These are phyloP conservation scores for Debaryomyces hansenii DNA, from an alignment of 805 yeast genomes.

Conservation along the genomic window DNA sequence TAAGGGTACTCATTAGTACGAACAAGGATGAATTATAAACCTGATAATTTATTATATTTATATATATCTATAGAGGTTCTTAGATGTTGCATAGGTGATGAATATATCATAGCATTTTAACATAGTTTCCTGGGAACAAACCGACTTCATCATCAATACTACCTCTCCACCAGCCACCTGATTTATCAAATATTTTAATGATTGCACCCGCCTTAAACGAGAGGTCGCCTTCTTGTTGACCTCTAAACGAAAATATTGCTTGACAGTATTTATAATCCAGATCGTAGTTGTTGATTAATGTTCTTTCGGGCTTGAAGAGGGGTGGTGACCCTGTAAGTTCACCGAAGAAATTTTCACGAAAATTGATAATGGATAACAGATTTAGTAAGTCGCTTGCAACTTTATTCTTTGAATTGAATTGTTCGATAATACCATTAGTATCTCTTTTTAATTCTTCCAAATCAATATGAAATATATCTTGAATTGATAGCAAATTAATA, in stretches of 20 bases:
- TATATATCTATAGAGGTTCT: not conserved
- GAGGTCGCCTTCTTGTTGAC: slow-evolving; percentile 42
- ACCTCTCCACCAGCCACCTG: slow-evolving; percentile 41
- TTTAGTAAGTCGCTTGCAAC: slow-evolving; percentile 14
- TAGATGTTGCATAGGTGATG: too few relatives aligned
- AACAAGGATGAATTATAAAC: slow-evolving; percentile 3
- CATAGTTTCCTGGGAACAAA: slow-evolving; percentile 31
- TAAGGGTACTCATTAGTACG: slow-evolving; percentile 1
- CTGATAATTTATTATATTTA: not conserved
- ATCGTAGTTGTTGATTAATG: not conserved
- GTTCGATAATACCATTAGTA: slow-evolving; percentile 4
- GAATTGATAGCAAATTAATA: slow-evolving; percentile 17
- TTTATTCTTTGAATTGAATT: slow-evolving; percentile 7
- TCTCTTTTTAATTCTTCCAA: slow-evolving; percentile 2
- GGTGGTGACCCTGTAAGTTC: slow-evolving; percentile 7
- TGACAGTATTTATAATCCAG: slow-evolving; percentile 20
- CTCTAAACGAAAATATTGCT: slow-evolving; percentile 42
- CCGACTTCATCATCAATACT: slow-evolving; percentile 24
- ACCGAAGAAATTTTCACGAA: slow-evolving; percentile 19
- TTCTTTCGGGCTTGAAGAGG: not conserved
- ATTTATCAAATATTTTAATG: slow-evolving; percentile 34
- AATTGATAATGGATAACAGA: slow-evolving; percentile 20
- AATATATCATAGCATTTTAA: slow-evolving; percentile 9
- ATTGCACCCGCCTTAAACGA: slow-evolving; percentile 43
- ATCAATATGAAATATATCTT: slow-evolving; percentile 12